A percentile compares a stretch with the other conserved stretches of the same genome.
Evolutionary conservation across 2,329 filamentous ascomycete genomes (phyloP).

Genomic region (Alternaria gaisen): DNA sequence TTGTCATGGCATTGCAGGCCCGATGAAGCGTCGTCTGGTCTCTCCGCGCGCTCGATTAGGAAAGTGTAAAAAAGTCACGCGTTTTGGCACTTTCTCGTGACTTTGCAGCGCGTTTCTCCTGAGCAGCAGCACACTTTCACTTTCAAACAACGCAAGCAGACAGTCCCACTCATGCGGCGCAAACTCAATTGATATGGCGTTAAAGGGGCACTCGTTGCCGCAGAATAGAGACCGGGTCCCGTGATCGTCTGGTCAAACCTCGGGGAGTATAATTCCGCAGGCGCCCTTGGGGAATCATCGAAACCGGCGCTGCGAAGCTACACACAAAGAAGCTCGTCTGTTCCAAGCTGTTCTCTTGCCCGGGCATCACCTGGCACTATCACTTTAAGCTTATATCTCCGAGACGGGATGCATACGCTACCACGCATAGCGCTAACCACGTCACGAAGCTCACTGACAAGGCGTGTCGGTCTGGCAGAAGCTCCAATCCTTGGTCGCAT

Average conservation of each 20-base stretch:
- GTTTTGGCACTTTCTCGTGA: conserved; percentile 5
- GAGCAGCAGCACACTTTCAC: not conserved
- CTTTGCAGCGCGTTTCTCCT: conserved; percentile 10
- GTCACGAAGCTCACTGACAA: conserved; percentile 9
- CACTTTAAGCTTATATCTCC: conserved; percentile 8
- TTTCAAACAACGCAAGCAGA: not conserved
- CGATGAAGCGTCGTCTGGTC: conserved; percentile 14
- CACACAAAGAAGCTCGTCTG: not conserved
- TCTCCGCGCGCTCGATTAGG: conserved; percentile 6
- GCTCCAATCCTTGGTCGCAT: not conserved
- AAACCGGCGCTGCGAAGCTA: not conserved
- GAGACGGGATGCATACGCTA: conserved; percentile 3
- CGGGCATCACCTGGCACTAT: conserved; percentile 6
- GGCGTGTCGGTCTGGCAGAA: conserved; percentile 2
- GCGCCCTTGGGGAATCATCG: not conserved
- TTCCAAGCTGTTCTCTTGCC: not conserved
- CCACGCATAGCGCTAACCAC: conserved; percentile 17
- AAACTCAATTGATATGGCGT: not conserved
- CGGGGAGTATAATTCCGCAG: not conserved
- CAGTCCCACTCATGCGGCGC: not conserved
- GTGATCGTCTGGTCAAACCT: not conserved
- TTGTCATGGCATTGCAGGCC: conserved; percentile 17
- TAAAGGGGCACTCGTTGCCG: not conserved
- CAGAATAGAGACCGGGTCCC: not conserved
- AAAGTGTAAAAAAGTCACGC: conserved; percentile 14